Evolutionary conservation across 2,329 filamentous ascomycete genomes (phyloP).

Genomic region (Biscogniauxia mediterranea): DNA sequence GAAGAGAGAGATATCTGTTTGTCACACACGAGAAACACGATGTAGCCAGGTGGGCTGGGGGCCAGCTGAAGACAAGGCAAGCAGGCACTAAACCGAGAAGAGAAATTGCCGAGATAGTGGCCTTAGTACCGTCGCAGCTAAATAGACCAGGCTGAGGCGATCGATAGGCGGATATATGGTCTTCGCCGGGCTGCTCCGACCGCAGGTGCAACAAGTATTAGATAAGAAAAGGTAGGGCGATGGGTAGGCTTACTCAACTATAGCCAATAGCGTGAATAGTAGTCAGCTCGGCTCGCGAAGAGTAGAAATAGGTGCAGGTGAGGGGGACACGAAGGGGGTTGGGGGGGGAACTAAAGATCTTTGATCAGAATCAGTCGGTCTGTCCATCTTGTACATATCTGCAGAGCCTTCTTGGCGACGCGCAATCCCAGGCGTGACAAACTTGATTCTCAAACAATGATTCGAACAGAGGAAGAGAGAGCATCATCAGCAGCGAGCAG

Average conservation of each 20-base stretch:
- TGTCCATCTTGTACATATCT: conserved; percentile 17
- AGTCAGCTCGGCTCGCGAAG: background rate
- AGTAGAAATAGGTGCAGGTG: background rate
- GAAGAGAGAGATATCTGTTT: background rate
- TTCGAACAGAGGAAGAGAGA: conserved; percentile 23
- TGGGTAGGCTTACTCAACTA: background rate
- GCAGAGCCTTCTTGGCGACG: conserved; percentile 32
- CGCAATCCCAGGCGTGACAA: conserved; percentile 34
- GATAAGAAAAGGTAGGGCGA: background rate
- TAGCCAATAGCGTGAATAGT: background rate
- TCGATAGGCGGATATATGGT: background rate
- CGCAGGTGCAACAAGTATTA: background rate
- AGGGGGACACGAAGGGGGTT: background rate
- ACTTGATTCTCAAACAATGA: conserved; percentile 22
- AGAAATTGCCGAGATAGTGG: background rate
- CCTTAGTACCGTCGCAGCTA: background rate
- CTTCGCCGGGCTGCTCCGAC: background rate
- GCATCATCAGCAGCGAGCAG: background rate
- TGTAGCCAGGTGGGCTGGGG: background rate
- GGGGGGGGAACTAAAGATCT: background rate
- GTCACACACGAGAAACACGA: background rate
- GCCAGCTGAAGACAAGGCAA: background rate
- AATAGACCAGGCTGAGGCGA: background rate
- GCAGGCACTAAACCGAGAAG: background rate
- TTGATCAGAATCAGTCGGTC: conserved; percentile 14